Evolutionary conservation across 2,329 filamentous ascomycete genomes (phyloP).

Genomic region (Alternaria novae-zelandiae): DNA sequence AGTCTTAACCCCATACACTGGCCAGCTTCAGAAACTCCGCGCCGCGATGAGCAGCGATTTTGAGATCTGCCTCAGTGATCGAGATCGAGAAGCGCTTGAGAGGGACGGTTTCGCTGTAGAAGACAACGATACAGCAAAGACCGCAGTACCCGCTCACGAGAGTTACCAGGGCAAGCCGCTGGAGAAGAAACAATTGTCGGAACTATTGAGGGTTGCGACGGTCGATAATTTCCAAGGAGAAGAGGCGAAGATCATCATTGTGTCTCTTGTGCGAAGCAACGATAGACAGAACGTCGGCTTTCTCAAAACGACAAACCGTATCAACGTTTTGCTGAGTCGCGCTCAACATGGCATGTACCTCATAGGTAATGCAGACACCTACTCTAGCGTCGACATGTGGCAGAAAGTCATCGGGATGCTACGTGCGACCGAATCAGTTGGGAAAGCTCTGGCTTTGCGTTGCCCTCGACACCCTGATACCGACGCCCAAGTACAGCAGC

Average conservation of each 20-base stretch:
- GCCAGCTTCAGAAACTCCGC: constrained; percentile 63
- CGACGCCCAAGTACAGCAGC: constrained; percentile 26
- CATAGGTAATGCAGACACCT: constrained; percentile 70
- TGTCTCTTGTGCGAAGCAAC: constrained; percentile 77
- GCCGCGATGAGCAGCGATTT: constrained; percentile 56
- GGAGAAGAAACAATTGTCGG: constrained; percentile 29
- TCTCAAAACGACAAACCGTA: constrained; percentile 68
- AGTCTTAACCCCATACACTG: constrained; percentile 70
- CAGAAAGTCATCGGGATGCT: constrained; percentile 63
- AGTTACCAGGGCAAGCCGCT: constrained; percentile 20
- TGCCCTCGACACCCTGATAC: constrained; percentile 39
- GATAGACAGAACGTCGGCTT: constrained; percentile 65
- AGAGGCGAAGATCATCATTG: constrained; percentile 72
- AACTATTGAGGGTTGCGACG: constrained; percentile 59
- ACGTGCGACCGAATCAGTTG: constrained; percentile 19
- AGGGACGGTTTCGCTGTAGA: constrained; percentile 28
- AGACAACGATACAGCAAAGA: background rate
- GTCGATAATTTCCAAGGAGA: constrained; percentile 82
- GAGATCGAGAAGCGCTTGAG: constrained; percentile 63
- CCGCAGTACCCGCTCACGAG: background rate
- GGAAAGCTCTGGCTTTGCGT: constrained; percentile 24
- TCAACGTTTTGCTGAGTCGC: constrained; percentile 72
- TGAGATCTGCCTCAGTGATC: constrained; percentile 69
- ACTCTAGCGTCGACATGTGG: constrained; percentile 68
- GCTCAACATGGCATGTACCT: constrained; percentile 75